A percentile compares a stretch with the other conserved stretches of the same genome.
Evolutionary conservation across 305 asterid species (phyloP).

Genomic region (Lippia alba): DNA sequence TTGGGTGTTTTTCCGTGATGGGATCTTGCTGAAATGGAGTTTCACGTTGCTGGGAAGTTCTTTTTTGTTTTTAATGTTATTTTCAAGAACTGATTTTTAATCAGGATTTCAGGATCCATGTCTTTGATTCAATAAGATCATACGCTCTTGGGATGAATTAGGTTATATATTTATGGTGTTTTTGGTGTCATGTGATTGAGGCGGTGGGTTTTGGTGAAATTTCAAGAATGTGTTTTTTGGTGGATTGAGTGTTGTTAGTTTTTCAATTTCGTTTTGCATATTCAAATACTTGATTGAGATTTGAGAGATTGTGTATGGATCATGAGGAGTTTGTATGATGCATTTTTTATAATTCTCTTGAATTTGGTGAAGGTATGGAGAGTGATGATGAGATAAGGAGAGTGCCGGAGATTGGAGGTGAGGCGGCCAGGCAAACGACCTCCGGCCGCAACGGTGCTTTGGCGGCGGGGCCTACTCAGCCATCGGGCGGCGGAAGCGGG

Average conservation of each 20-base stretch:
- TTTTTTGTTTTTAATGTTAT: not conserved
- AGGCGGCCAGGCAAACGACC: slow-evolving; percentile 51
- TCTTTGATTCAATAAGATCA: slow-evolving; percentile 20
- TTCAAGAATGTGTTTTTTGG: not conserved
- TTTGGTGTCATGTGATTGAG: not conserved
- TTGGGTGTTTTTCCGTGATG: slow-evolving; percentile 2
- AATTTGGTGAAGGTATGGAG: slow-evolving; percentile 71
- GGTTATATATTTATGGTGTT: not conserved
- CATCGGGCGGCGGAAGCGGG: slow-evolving; percentile 47
- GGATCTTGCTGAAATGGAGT: slow-evolving; percentile 18
- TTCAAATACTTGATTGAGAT: not conserved
- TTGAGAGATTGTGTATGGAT: slow-evolving; percentile 17
- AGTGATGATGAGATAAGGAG: slow-evolving; percentile 97
- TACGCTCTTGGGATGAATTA: slow-evolving; percentile 4
- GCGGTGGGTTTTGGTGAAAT: not conserved
- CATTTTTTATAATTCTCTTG: not conserved
- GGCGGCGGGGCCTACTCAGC: slow-evolving; percentile 60
- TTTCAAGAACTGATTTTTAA: slow-evolving; percentile 4
- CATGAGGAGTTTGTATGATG: not conserved
- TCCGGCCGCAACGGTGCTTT: slow-evolving; percentile 61
- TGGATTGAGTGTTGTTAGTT: not conserved
- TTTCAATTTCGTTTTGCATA: not conserved
- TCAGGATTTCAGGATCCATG: not conserved
- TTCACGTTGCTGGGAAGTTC: not conserved
- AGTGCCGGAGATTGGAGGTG: slow-evolving; percentile 95